Percentiles rank a stretch among this genome's conserved stretches.
Evolutionary conservation across 129 eudicot genomes (phyloP).

Genomic region (Tagetes patula): DNA sequence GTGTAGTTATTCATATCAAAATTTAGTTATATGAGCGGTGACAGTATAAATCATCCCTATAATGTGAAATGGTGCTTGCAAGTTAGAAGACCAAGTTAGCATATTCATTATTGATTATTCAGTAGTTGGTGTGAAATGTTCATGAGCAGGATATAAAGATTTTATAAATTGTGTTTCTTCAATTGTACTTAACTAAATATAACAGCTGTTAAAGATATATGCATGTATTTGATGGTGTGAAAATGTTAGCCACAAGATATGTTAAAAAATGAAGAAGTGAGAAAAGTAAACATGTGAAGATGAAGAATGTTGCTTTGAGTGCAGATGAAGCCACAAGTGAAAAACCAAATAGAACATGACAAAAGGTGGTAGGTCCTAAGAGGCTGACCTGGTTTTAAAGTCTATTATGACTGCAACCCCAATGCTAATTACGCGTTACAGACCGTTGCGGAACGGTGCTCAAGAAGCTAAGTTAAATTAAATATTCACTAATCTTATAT

Average conservation of each 20-base stretch:
- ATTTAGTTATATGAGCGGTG: neutral
- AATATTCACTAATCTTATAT: neutral
- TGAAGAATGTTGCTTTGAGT: conserved; percentile 43
- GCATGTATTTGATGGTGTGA: conserved; percentile 16
- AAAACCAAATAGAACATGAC: conserved; percentile 32
- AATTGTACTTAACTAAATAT: neutral
- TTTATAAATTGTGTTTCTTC: neutral
- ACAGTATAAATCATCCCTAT: neutral
- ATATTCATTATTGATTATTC: neutral
- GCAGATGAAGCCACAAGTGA: conserved; percentile 27
- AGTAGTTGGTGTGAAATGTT: neutral
- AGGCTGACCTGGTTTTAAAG: conserved; percentile 25
- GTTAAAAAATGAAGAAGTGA: conserved; percentile 13
- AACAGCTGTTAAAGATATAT: conserved; percentile 7
- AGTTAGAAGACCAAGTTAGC: neutral
- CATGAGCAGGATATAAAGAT: neutral
- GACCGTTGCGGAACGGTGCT: conserved; percentile 37
- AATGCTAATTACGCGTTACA: conserved; percentile 11
- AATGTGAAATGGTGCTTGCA: conserved; percentile 12
- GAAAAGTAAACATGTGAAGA: conserved; percentile 31
- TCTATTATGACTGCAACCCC: conserved; percentile 1
- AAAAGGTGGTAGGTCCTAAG: conserved; percentile 33
- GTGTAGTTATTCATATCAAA: too few relatives aligned
- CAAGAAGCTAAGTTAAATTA: conserved; percentile 19
- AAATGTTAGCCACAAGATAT: conserved; percentile 2